Conservation (phyloP, 192 early-diverging fungal species). For the Umbelopsis isabellina region DNA sequence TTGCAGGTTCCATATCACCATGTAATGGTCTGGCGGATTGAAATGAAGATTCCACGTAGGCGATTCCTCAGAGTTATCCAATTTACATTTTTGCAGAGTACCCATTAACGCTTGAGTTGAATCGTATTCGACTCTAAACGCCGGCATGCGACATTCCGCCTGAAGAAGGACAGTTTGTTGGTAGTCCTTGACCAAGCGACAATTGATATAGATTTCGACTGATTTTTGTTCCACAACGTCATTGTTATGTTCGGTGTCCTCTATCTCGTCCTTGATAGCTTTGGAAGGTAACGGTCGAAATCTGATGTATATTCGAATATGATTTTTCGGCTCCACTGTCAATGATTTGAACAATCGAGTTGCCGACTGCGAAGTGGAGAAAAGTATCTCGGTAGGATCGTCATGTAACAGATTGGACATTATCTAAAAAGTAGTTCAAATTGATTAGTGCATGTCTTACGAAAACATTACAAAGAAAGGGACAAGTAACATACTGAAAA, state of each 20-base stretch:
- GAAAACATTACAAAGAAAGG: neutral
- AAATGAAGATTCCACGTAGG: constrained; percentile 55
- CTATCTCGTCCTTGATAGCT: constrained; percentile 46
- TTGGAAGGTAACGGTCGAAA: constrained; percentile 55
- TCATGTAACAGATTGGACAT: constrained; percentile 64
- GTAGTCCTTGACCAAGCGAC: constrained; percentile 80
- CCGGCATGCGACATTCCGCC: constrained; percentile 63
- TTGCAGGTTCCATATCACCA: constrained; percentile 61
- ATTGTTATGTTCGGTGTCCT: constrained; percentile 42
- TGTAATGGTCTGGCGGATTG: constrained; percentile 36
- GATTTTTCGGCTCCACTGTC: constrained; percentile 65
- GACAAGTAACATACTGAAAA: constrained; percentile 58
- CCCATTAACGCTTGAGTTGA: constrained; percentile 51
- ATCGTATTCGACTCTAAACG: constrained; percentile 46
- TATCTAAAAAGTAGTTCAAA: constrained; percentile 37
- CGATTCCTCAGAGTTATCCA: constrained; percentile 40
- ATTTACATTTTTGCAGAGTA: constrained; percentile 24
- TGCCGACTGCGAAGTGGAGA: constrained; percentile 74
- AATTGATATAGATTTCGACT: constrained; percentile 78
- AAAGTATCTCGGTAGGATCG: constrained; percentile 71
- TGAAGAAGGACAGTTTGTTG: constrained; percentile 68
- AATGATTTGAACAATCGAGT: constrained; percentile 74
- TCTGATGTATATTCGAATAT: constrained; percentile 71
- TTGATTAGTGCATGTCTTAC: constrained; percentile 2
- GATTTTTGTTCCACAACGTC: constrained; percentile 65